Evolutionary conservation across 1,139 yeast genomes (phyloP), one percentile per base, ranked within the genome.

Genomic region (Scheffersomyces titani): DNA sequence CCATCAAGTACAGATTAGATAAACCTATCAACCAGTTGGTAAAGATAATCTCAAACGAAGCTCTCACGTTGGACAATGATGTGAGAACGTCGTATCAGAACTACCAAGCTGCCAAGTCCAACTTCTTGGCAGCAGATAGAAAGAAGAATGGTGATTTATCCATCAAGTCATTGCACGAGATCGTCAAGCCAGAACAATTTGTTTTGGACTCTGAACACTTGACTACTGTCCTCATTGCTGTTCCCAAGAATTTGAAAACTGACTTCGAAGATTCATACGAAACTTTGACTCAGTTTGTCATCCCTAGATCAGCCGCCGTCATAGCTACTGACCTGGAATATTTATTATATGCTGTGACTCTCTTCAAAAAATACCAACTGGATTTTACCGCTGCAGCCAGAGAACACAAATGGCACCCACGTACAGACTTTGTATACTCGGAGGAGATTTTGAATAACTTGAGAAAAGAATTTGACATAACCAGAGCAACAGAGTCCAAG

Each of bases 131-230:
- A 13, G 96, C 97, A 44, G 97, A 94, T 73, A 85, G 98, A 67
- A 92, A 92, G 74, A 91, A 89, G 70, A 90, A 89, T 52, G 99
- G 99, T 57, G 97, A 96, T 71, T 82, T 94, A 63, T 88, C 97
- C 9, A 94, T 93, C 59, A 88, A 91, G 70, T 90, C 97, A 3
- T 80, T 94, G 60, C 98, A 93, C 70, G 96, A 92, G 66, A 84
- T 94, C 58, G 98, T 96, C 50, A 85, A 84, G 57, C 89, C 93
- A 5, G 88, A 88, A 58, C 92, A 96, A 67, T 91, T 94, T 71
- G 93, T 96, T 13, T 78, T 89, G 60, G 86, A 87, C 65, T 89
- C 97, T 3, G 99, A 94, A 62, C 90, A 93, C 71, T 81, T 94
- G 70, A 87, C 88, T 53, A 92, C 97, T 0, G 79, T 91, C 19